Evolutionary conservation across 805 yeast genomes (phyloP).

Genomic region (Schwanniomyces pseudopolymorphus): DNA sequence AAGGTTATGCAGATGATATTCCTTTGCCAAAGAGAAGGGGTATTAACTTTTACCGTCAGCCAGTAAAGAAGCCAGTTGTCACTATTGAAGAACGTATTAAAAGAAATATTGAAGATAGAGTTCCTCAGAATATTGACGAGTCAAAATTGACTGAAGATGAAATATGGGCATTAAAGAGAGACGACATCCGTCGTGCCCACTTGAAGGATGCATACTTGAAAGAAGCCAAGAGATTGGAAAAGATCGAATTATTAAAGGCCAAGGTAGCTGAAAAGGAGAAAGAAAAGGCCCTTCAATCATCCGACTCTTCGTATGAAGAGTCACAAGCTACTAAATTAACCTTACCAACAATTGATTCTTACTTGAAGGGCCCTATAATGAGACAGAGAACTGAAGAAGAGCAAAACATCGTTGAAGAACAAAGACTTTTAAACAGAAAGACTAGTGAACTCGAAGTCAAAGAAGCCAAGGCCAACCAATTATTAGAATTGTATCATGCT

Average conservation of each 20-base stretch:
- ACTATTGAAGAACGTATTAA: conserved; percentile 61
- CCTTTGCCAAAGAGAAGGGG: conserved; percentile 63
- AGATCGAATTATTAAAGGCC: conserved; percentile 29
- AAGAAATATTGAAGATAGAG: conserved; percentile 50
- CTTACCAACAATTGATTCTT: conserved; percentile 73
- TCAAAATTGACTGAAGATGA: conserved; percentile 30
- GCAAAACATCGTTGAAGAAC: conserved; percentile 50
- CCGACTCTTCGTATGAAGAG: conserved; percentile 37
- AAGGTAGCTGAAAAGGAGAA: conserved; percentile 23
- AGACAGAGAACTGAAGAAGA: conserved; percentile 74
- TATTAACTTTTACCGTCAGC: conserved; percentile 48
- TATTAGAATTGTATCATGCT: conserved; percentile 72
- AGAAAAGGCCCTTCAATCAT: conserved; percentile 18
- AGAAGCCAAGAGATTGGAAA: conserved; percentile 51
- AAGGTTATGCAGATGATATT: conserved; percentile 71
- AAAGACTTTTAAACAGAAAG: conserved; percentile 67
- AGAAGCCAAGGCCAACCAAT: conserved; percentile 51
- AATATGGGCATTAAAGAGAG: conserved; percentile 49
- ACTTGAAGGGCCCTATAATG: conserved; percentile 68
- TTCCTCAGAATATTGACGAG: conserved; percentile 30
- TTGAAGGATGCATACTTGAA: conserved; percentile 59
- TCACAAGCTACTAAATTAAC: conserved; percentile 62
- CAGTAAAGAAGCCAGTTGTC: conserved; percentile 50
- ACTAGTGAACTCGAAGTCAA: conserved; percentile 50
- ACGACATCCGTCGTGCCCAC: conserved; percentile 72